These are phyloP conservation scores for Leccinum boreale DNA, from an alignment of 768 basidiomycete species.

Conservation along the genomic window DNA sequence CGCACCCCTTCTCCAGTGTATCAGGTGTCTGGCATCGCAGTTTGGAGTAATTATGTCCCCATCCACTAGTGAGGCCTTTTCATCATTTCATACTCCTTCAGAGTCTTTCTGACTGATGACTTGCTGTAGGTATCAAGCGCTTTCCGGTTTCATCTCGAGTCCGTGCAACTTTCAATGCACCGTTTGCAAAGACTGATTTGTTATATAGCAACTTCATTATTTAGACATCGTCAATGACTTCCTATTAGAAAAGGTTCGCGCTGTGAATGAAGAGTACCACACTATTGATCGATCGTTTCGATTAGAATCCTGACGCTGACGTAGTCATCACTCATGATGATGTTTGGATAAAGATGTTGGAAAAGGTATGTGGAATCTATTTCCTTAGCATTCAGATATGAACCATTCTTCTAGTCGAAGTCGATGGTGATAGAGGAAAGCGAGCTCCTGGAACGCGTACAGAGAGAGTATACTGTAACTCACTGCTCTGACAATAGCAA, in stretches of 20 bases:
- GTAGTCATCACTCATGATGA: constrained; percentile 10
- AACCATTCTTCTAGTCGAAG: not conserved
- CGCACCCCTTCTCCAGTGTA: no score
- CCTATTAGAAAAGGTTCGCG: constrained; percentile 5
- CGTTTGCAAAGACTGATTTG: no score
- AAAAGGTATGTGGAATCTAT: not conserved
- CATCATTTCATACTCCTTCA: no score
- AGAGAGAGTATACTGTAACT: not conserved
- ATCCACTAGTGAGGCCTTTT: no score
- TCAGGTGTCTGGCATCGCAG: no score
- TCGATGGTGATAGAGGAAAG: not conserved
- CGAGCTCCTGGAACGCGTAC: not conserved
- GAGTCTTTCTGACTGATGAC: no score
- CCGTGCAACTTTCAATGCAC: no score
- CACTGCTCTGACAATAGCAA: not conserved
- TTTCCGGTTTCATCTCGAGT: no score
- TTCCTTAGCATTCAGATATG: not conserved
- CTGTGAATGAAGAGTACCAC: not conserved
- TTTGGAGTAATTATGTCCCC: no score
- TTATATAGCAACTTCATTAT: no score
- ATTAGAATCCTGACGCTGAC: not conserved
- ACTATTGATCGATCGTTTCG: not conserved
- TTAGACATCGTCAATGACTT: no score
- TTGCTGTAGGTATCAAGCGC: no score
- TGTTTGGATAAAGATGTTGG: constrained; percentile 11